Percentiles rank a stretch among this genome's conserved stretches.
Evolutionary conservation across 2,329 filamentous ascomycete species (phyloP).

Genomic region (Trichoderma aggressivum): DNA sequence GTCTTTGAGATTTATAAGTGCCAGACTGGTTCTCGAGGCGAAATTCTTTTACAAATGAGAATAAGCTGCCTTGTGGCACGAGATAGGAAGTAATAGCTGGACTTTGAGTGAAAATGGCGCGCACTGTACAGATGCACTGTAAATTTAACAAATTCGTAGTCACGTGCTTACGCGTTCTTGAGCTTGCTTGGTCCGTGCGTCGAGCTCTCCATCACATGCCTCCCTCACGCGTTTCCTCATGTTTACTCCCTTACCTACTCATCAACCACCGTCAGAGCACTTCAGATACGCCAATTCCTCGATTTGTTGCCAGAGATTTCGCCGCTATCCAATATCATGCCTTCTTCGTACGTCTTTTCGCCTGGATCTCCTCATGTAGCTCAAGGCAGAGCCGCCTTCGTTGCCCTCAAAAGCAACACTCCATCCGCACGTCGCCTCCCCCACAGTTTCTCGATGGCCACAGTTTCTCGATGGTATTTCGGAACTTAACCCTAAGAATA

Average conservation of each 20-base stretch:
- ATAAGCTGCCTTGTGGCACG: not conserved
- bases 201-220: not conserved
- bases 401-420: conserved; percentile 23
- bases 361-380: not conserved
- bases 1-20: not conserved
- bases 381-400: conserved; percentile 44
- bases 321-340: not conserved
- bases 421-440: conserved; percentile 67
- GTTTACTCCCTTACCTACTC: not conserved
- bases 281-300: conserved; percentile 14
- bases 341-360: not conserved
- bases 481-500: conserved; percentile 97
- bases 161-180: conserved; percentile 19
- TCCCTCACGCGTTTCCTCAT: conserved; percentile 8
- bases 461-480: conserved; percentile 80
- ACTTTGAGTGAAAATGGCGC: not conserved
- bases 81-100: not conserved
- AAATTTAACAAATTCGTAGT: not conserved
- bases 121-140: not conserved
- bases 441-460: conserved; percentile 76
- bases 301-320: conserved; percentile 7
- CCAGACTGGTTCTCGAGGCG: not conserved
- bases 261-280: conserved; percentile 7
- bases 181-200: conserved; percentile 5
- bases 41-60: not conserved